Evolutionary conservation across 2,329 filamentous ascomycete genomes (phyloP).

Genomic region (Colletotrichum salicis): DNA sequence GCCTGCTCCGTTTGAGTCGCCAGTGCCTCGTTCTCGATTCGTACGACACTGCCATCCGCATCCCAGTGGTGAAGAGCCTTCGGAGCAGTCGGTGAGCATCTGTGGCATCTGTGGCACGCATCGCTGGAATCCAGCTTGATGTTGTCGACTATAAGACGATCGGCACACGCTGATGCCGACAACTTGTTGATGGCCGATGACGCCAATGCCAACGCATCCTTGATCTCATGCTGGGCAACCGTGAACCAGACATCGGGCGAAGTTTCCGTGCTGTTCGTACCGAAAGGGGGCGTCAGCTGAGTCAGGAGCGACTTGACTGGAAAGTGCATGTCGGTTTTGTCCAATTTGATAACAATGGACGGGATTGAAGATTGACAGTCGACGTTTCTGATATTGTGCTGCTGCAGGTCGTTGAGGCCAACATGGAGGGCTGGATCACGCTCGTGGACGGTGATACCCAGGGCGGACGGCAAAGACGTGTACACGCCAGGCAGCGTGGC

Average conservation of each 20-base stretch:
- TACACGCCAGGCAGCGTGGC: slow-evolving; percentile 15
- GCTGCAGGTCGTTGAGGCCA: background rate
- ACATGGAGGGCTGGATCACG: background rate
- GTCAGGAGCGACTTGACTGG: slow-evolving; percentile 7
- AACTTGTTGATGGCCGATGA: slow-evolving; percentile 29
- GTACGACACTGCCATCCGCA: slow-evolving; percentile 12
- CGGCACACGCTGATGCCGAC: background rate
- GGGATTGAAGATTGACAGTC: background rate
- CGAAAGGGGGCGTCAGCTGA: slow-evolving; percentile 3
- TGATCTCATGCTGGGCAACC: slow-evolving; percentile 6
- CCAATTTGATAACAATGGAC: background rate
- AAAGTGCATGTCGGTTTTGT: slow-evolving; percentile 3
- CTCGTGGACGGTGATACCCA: background rate
- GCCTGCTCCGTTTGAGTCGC: background rate
- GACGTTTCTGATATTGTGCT: background rate
- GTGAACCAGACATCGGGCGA: slow-evolving; percentile 4
- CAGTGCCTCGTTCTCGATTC: slow-evolving; percentile 13
- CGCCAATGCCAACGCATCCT: slow-evolving; percentile 21
- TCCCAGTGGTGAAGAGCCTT: slow-evolving; percentile 9
- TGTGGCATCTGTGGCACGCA: background rate
- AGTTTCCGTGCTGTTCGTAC: background rate
- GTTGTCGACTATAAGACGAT: background rate
- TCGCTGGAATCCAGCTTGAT: background rate
- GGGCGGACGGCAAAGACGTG: background rate
- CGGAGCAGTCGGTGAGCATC: background rate